Evolutionary conservation across 768 basidiomycete genomes (phyloP).

Genomic region (Auricularia auricula-judae): DNA sequence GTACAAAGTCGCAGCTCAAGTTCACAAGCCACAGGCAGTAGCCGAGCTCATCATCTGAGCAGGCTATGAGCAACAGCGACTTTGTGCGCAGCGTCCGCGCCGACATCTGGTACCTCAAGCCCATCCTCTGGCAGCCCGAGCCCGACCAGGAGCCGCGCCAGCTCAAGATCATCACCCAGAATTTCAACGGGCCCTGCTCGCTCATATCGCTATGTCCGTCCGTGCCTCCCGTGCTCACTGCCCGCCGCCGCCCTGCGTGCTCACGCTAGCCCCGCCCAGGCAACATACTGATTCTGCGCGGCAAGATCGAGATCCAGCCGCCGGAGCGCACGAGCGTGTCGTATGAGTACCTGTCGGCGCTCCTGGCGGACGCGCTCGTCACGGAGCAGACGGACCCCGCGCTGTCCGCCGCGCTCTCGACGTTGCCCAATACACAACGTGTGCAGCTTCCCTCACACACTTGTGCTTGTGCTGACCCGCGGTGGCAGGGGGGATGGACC

Average conservation of each 20-base stretch:
- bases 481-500: constrained; percentile 67
- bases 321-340: constrained; percentile 56
- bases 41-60: background rate
- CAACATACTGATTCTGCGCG: constrained; percentile 83
- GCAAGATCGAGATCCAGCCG: constrained; percentile 64
- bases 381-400: constrained; percentile 33
- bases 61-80: background rate
- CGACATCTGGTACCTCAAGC: constrained; percentile 74
- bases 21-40: background rate
- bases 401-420: constrained; percentile 59
- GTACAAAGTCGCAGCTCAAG: background rate
- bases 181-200: constrained; percentile 85
- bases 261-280: constrained; percentile 29
- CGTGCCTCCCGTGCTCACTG: constrained; percentile 13
- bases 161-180: constrained; percentile 67
- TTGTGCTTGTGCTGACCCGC: background rate
- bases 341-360: constrained; percentile 74
- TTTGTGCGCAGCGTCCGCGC: constrained; percentile 14
- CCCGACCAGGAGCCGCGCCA: constrained; percentile 13
- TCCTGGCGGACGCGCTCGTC: constrained; percentile 77
- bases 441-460: constrained; percentile 17
- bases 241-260: background rate
- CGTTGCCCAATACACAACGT: constrained; percentile 74
- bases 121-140: constrained; percentile 36
- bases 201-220: constrained; percentile 78